Evolutionary conservation across 2,329 filamentous ascomycete genomes (phyloP), one percentile per base, ranked within the genome.

Genomic region (Aspergillus brunneoviolaceus): DNA sequence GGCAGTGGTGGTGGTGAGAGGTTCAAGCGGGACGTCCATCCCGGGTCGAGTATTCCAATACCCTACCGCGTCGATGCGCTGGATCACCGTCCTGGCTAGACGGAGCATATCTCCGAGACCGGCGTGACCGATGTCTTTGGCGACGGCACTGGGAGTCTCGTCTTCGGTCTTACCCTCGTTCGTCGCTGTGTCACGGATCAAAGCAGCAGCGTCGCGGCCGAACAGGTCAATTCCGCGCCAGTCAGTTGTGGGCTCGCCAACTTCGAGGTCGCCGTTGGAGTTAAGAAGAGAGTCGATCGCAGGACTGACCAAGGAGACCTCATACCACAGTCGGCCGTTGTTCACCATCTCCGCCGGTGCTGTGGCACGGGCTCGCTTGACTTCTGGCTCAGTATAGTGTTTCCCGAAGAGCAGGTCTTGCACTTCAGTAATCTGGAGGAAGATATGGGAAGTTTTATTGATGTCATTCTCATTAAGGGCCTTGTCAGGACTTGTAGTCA

Each of bases 391-490:
- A 1, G 61, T 49, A 1, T 60, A 47, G 39, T 64, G 60, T 35
- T 65, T 57, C 10, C 65, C 68, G 45, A 72, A 65, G 2, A 71
- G 47, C 6, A 80, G 67, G 29, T 74, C 72, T 59, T 79, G 78
- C 5, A 73, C 66, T 60, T 80, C 78, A 2, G 66, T 75, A 12
- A 79, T 63, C 59, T 77, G 73, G 1, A 76, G 62, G 57, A 69
- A 70, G 6, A 77, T 57, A 27, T 71, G 66, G 16, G 70, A 63
- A 21, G 60, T 58, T 12, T 51, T 60, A 6, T 55, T 50, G 12
- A 35, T 35, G 14, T 55, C 60, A 4, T 62, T 54, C 14, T 6
- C 47, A 14, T 23, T 27, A 11, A 14, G 10, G 25, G 59, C 57
- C 16, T 54, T 25, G 19, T 62, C 33, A 21, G 33, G 33, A 16